Base-by-base conservation (phyloP, 2,329 filamentous ascomycete genomes). In the Davidsoniella neocaledoniae region DNA sequence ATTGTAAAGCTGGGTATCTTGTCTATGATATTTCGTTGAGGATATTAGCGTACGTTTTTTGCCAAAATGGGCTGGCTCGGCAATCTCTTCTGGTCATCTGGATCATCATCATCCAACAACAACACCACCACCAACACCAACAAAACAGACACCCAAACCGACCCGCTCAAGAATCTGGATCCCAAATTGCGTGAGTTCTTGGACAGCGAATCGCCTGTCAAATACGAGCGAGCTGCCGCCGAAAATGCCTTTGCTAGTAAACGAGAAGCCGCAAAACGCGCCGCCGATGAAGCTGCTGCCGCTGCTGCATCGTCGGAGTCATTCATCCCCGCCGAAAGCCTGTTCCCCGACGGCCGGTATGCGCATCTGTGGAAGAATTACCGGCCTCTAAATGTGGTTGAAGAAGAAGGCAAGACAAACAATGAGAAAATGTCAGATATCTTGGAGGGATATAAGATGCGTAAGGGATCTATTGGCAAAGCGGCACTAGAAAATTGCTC, bases 341-440 rank as follows among this genome's bases (percentile, higher is more conserved):
- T 76, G 21, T 79, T 70, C 60, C 72, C 68, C 50, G 75, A 79
- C 59, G 75, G 75, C n/a, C 71, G 75, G 42, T 79, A 79, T 65
- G 86, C 88, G 50, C 76, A 96, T 62, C 71, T 98, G 29, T 98
- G 91, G 91, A 90, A 87, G 66, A 86, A 76, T 52, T 98, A 98
- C 71, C 75, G 75, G 52, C 81, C 90, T 7, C 77, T 84, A 48
- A 62, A 70, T 36, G 71, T 83, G 51, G 67, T 93, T 53, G 81
- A 90, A 59, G 71, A 75, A 45, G 77, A 77, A 54, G 71, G 72
- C 17, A 83, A 83, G 61, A 77, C 76, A 38, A 83, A 91, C 57
- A 79, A 86, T 59, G 87, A 94, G 61, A 83, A 83, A 62, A 73
- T 93, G 56, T 73, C 76, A 62, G 79, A 86, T 61, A 79, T 96